phyloP scores from a whole-genome alignment of 1,139 yeast genomes.

The Tardiomyces blankii region DNA sequence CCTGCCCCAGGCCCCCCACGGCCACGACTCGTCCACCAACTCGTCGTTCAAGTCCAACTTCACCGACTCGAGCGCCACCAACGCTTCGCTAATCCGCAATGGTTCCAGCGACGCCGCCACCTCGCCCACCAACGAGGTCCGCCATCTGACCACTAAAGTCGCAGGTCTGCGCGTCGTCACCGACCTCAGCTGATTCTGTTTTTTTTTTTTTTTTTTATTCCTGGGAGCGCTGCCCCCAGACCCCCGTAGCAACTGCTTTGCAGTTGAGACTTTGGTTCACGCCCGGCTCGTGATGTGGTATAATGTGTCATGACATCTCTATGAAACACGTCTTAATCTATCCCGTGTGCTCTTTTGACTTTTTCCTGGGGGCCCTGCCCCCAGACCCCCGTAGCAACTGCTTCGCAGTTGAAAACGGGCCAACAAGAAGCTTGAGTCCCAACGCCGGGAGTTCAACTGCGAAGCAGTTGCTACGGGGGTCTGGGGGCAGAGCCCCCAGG shows the following conservation, averaged over 20 bases:
- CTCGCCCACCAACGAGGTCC: not conserved
- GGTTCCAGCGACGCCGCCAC: not conserved
- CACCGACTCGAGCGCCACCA: conserved; percentile 1
- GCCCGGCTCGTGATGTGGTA: not conserved
- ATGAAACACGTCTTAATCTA: not conserved
- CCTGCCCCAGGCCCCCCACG: too few species aligned
- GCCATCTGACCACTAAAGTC: not conserved
- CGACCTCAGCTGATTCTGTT: not conserved
- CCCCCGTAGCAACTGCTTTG: too few species aligned
- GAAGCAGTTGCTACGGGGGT: too few species aligned
- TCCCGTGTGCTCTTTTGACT: not conserved
- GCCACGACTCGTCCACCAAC: not conserved
- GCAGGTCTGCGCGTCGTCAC: conserved; percentile 1
- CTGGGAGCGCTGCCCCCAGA: too few species aligned
- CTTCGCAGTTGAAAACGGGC: too few species aligned
- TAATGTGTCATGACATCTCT: not conserved
- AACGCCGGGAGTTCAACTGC: too few species aligned
- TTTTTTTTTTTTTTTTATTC: too few species aligned
- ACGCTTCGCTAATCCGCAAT: not conserved
- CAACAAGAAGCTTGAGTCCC: too few species aligned
- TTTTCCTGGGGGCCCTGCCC: too few species aligned
- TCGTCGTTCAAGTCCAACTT: not conserved
- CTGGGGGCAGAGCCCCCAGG: too few species aligned
- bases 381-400: too few species aligned
- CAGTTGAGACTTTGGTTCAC: too few species aligned